Base-by-base conservation (phyloP, 2,329 filamentous ascomycete species). In the Sclerotinia subarctica region DNA sequence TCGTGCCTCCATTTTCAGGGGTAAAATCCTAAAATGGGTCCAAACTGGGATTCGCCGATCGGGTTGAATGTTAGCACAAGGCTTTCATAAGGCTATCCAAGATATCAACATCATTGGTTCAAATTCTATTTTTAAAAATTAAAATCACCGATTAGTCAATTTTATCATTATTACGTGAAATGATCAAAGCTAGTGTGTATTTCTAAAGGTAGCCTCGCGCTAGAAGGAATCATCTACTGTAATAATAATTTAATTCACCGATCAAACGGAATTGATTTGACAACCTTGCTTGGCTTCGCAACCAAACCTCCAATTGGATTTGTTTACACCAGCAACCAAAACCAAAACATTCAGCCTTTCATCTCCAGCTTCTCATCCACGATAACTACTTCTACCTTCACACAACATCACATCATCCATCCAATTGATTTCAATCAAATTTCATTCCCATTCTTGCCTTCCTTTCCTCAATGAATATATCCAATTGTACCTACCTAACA, bases 271-370 rank as follows among this genome's bases (percentile, higher is more conserved):
- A 44, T n/a, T 13, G 6, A 44, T 42, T 42, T 42, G 35, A 46
- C 38, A 13, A 58, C 38, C 57, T 59, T 46, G 24, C 42, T n/a
- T 47, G 8, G 13, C 2, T 4, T 29, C 26, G 19, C 24, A 42
- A 42, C 38, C 38, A 42, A 42, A 42, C 57, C 46, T 29, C 46
- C 58, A 62, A 62, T 62, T 24, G 59, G 59, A 26, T 51, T 63
- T 63, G 59, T 63, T 63, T 63, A 63, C 59, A 63, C 47, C 47
- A 51, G 59, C 59, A 63, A 63, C 59, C 59, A 17, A 17, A 42
- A 63, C 32, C 46, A 63, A 51, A 63, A 63, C 59, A 63, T 63
- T 51, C 54, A 58, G 35, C 54, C 54, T 57, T 47, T n/a, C 17
- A 47, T 47, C 32, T 57, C 32, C 58, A 62, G 32, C 58, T 32